These are phyloP conservation scores for Sporobolomyces phaffii DNA, from an alignment of 768 basidiomycete genomes.

Conservation along the genomic window DNA sequence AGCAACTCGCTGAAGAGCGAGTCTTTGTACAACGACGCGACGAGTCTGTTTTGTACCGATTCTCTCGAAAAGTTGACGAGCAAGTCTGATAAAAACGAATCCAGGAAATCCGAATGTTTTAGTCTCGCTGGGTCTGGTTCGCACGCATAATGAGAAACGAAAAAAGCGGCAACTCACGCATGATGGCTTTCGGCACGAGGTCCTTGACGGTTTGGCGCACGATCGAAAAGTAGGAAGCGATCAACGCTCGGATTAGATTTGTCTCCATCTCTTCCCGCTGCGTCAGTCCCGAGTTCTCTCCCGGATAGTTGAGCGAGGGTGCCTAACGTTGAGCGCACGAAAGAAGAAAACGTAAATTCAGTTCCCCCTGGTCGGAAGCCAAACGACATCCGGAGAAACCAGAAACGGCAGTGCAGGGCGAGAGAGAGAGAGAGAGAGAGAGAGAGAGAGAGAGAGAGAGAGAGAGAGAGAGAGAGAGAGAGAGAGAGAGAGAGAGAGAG, in stretches of 20 bases:
- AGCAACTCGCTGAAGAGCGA: conserved; percentile 82
- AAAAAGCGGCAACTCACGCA: conserved; percentile 56
- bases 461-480: no score
- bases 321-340: conserved; percentile 47
- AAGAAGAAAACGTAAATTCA: neutral
- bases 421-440: no score
- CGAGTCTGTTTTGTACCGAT: conserved; percentile 91
- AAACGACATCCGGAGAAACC: no score
- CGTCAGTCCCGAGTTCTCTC: conserved; percentile 55
- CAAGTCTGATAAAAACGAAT: conserved; percentile 47
- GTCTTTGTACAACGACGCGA: conserved; percentile 90
- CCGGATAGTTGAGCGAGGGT: conserved; percentile 52
- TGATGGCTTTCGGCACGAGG: conserved; percentile 92
- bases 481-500: no score
- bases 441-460: no score
- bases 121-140: no score
- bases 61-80: conserved; percentile 95
- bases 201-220: conserved; percentile 96
- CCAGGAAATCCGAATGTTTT: neutral
- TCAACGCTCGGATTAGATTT: conserved; percentile 83
- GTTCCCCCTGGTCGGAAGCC: no score
- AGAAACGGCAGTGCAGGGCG: no score
- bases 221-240: conserved; percentile 91
- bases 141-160: neutral
- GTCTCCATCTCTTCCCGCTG: conserved; percentile 95